These are phyloP conservation scores for Globisporangium rhizosaccharum DNA, from an alignment of 352 stramenopile species.

Conservation along the genomic window DNA sequence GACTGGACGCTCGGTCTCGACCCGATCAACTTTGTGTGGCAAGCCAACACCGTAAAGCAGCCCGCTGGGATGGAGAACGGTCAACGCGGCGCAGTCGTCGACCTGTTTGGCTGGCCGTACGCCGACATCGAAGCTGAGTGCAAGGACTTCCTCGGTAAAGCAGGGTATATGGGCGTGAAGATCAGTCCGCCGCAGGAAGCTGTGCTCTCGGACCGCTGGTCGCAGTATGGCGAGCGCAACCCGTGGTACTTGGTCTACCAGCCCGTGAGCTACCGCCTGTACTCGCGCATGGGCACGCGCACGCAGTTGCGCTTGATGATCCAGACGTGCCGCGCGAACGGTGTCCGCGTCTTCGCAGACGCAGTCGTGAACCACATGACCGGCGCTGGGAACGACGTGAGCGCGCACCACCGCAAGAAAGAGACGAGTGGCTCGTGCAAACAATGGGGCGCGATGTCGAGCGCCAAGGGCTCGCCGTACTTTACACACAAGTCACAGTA, in stretches of 20 bases:
- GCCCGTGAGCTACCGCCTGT: constrained; percentile 54
- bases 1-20: constrained; percentile 40
- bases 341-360: constrained; percentile 56
- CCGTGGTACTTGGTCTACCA: constrained; percentile 72
- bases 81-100: constrained; percentile 59
- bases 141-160: constrained; percentile 48
- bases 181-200: constrained; percentile 62
- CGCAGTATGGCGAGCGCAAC: constrained; percentile 37
- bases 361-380: constrained; percentile 62
- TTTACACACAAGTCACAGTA: constrained; percentile 45
- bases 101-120: constrained; percentile 68
- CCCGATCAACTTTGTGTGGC: constrained; percentile 66
- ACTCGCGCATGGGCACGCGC: constrained; percentile 50
- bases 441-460: constrained; percentile 34
- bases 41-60: constrained; percentile 27
- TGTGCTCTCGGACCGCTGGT: constrained; percentile 37
- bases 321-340: constrained; percentile 54
- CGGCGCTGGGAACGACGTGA: constrained; percentile 37
- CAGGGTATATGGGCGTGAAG: constrained; percentile 67
- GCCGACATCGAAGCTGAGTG: constrained; percentile 61
- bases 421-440: constrained; percentile 16
- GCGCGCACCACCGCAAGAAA: constrained; percentile 23
- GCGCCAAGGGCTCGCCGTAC: constrained; percentile 30
- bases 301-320: constrained; percentile 53
- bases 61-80: constrained; percentile 28